Percentiles rank a stretch among this genome's conserved stretches.
phyloP scores from a whole-genome alignment of 495 filamentous ascomycete genomes.

The Melanomma pulvis-pyrius region DNA sequence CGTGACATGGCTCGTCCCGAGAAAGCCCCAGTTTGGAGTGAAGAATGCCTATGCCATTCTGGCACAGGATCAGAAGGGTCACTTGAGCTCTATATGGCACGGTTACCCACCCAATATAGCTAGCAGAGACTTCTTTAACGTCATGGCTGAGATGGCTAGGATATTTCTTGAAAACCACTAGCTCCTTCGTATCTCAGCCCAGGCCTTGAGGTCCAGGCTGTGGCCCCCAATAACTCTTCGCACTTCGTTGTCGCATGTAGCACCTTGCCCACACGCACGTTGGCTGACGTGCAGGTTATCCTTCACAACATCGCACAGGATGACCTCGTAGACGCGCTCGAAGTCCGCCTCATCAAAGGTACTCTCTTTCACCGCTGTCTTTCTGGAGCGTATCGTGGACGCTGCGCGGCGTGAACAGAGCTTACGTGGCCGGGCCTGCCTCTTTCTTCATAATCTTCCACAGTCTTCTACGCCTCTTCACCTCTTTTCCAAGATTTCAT shows the following conservation, averaged over 20 bases:
- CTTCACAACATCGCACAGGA: not conserved
- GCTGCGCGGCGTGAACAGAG: slow-evolving; percentile 15
- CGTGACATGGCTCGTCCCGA: not conserved
- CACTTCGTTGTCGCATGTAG: not conserved
- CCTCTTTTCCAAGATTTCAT: slow-evolving; percentile 1
- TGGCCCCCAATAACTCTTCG: not conserved
- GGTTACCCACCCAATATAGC: too few relatives aligned
- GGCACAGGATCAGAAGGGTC: too few relatives aligned
- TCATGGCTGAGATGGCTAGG: too few relatives aligned
- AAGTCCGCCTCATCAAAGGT: not conserved
- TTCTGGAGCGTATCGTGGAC: not conserved
- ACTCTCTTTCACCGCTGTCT: not conserved
- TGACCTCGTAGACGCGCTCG: not conserved
- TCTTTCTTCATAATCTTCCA: slow-evolving; percentile 34
- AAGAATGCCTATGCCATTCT: too few relatives aligned
- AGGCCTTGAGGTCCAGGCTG: too few relatives aligned
- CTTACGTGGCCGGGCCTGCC: slow-evolving; percentile 38
- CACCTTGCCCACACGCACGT: not conserved
- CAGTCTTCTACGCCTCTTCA: slow-evolving; percentile 20
- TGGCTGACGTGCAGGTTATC: not conserved
- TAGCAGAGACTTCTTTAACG: too few relatives aligned
- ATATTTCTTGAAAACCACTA: too few relatives aligned
- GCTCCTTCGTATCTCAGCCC: not conserved
- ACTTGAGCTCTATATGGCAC: too few relatives aligned
- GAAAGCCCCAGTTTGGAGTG: too few relatives aligned